Conservation (phyloP, 768 basidiomycete genomes). For the Rhodocollybia butyracea region DNA sequence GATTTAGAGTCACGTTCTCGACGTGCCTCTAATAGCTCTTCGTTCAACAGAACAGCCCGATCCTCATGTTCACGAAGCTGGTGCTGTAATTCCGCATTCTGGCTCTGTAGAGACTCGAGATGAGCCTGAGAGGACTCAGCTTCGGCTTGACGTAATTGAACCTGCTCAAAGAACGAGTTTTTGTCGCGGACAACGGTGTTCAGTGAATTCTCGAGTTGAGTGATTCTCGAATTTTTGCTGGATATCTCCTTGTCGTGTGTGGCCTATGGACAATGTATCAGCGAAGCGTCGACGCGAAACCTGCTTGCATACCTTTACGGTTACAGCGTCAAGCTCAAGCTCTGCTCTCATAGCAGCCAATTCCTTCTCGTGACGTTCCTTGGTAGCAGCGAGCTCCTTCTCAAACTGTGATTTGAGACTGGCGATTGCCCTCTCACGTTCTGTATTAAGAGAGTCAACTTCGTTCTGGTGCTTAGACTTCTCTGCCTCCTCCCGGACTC, state of each 20-base stretch:
- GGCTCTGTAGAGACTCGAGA: slow-evolving; percentile 70
- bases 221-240: slow-evolving; percentile 57
- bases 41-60: slow-evolving; percentile 63
- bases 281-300: neutral
- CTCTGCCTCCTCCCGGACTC: slow-evolving; percentile 41
- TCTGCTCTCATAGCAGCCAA: slow-evolving; percentile 59
- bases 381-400: slow-evolving; percentile 57
- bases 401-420: slow-evolving; percentile 68
- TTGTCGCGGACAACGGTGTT: slow-evolving; percentile 71
- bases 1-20: slow-evolving; percentile 49
- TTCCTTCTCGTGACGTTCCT: slow-evolving; percentile 77
- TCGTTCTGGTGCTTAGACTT: slow-evolving; percentile 57
- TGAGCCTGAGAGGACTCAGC: slow-evolving; percentile 79
- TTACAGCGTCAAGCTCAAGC: slow-evolving; percentile 72
- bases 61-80: slow-evolving; percentile 82
- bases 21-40: slow-evolving; percentile 64
- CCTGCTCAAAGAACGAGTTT: slow-evolving; percentile 76
- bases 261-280: slow-evolving; percentile 39
- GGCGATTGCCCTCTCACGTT: slow-evolving; percentile 61
- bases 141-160: slow-evolving; percentile 88
- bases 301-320: slow-evolving; percentile 56
- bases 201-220: slow-evolving; percentile 68
- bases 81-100: slow-evolving; percentile 82
- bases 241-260: slow-evolving; percentile 66
- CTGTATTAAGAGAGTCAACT: slow-evolving; percentile 54